Base-by-base conservation (phyloP, 164 flowering plant species). In the Liriodendron chinense region DNA sequence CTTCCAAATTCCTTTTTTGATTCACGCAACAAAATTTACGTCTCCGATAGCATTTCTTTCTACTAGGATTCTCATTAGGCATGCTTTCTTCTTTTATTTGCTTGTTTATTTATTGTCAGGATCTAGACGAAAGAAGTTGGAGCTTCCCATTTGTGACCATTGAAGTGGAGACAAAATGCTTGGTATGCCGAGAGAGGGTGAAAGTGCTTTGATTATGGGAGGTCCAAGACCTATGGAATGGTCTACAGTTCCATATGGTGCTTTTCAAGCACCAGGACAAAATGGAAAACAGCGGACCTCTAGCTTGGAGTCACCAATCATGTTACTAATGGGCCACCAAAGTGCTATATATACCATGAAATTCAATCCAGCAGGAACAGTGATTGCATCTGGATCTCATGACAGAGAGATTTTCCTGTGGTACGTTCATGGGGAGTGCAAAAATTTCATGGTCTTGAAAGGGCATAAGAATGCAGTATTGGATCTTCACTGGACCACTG, bases 401-500 rank as follows among this genome's bases (percentile, higher is more conserved):
- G 99, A 96, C 80, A 87, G 77, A 77, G 99, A 96, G 72, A 96
- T 96, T 66, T 96, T 94, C 76, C 86, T 96, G 20, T 96, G 99
- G 99, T 65, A 90, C 78, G 95, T 94, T 48, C 88, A 87, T 65
- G 99, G 98, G 47, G 99, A 94, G 1, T 96, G 99, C 90, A 96
- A 94, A 79, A 96, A 96, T 80, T 96, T 84, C 78, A 90, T 91
- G 96, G 97, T 96, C 70, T 68, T 96, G 68, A 92, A 86, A 83
- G 99, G 99, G 75, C 99, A 96, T 86, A 96, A 96, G 84, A 96
- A 96, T 83, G 99, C 98, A 64, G 80, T 96, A 28, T 77, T 94
- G 77, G 99, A 96, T 77, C 93, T 96, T 77, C 97, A 92, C 64
- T 96, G 99, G 99, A 96, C 92, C 22, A 88, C 93, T 49, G 99